Evolutionary conservation across 1,139 yeast genomes (phyloP), one percentile per base, ranked within the genome.

Genomic region (Pichiaceae sp.): DNA sequence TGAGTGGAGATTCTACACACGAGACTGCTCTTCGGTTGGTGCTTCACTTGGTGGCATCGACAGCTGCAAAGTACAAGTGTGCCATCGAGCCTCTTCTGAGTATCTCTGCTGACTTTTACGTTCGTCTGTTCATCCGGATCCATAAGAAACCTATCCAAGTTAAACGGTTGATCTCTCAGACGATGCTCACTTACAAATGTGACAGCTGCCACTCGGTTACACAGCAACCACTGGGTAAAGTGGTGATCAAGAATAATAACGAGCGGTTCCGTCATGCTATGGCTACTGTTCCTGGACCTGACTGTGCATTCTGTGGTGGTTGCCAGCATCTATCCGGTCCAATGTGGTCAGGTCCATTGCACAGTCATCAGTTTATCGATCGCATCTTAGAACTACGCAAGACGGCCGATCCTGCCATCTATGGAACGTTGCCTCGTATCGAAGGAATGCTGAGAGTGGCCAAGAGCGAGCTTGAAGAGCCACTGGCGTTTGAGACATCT

Each of bases 401-500:
- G 21, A 44, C 40, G 17, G 66, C 41, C 9, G 78, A 72, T 39
- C 65, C 66, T 12, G 66, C 63, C 2, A 65, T 72, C 0, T 87
- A 84, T 56, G 82, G 82, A 36, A 93, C 99, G 0, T 66, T 73
- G 17, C 82, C 83, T 41, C 70, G 99, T 52, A 84, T 91, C 36
- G 76, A 77, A 55, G 97, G 98, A 5, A 91, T 91, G 97, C 65
- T 87, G 33, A 82, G 93, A 0, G 64, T 89, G 50, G 97, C 96
- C 3, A 56, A 61, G 32, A 71, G 71, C 41, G 98, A 91, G 59
- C 55, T 89, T 31, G 46, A 47, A 0, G 70, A 68, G 29, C 58
- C 70, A 1, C 94, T 93, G 18, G 86, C 89, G 53, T 79, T 89
- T 62, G 76, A 84, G 40, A 80, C 94, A 34, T 81, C 89, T 43